These are phyloP conservation scores for Alternaria sp. DNA, from an alignment of 2,329 filamentous ascomycete genomes.

Conservation along the genomic window DNA sequence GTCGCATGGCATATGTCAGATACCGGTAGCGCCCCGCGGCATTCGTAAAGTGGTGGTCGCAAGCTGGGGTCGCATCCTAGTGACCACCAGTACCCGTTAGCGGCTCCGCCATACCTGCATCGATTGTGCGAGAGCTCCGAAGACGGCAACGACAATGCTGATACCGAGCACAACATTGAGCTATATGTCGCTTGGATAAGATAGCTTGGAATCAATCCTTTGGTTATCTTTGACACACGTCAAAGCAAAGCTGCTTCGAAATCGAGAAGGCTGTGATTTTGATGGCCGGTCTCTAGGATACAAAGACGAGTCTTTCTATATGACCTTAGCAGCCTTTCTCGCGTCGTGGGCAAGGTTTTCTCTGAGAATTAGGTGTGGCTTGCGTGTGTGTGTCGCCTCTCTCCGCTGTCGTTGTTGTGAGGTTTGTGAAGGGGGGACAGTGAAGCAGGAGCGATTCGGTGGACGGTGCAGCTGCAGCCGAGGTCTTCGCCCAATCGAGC, in stretches of 20 bases:
- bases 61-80: not conserved
- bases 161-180: not conserved
- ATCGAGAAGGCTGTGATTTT: too few species aligned
- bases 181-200: not conserved
- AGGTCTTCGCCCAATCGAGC: not conserved
- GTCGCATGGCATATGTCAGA: not conserved
- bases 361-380: too few species aligned
- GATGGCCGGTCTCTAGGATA: too few species aligned
- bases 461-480: not conserved
- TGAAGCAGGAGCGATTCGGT: not conserved
- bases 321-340: too few species aligned
- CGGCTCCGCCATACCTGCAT: not conserved
- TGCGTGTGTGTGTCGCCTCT: too few species aligned
- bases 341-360: too few species aligned
- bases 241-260: too few species aligned
- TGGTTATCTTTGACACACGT: too few species aligned
- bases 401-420: not conserved
- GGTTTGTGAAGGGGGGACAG: not conserved
- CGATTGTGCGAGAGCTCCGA: not conserved
- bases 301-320: too few species aligned
- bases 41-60: not conserved
- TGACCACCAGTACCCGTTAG: not conserved
- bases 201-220: too few species aligned
- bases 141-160: not conserved
- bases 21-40: not conserved